Evolutionary conservation across 2,329 filamentous ascomycete genomes (phyloP).

Genomic region (Colletotrichum lindemuthianum): DNA sequence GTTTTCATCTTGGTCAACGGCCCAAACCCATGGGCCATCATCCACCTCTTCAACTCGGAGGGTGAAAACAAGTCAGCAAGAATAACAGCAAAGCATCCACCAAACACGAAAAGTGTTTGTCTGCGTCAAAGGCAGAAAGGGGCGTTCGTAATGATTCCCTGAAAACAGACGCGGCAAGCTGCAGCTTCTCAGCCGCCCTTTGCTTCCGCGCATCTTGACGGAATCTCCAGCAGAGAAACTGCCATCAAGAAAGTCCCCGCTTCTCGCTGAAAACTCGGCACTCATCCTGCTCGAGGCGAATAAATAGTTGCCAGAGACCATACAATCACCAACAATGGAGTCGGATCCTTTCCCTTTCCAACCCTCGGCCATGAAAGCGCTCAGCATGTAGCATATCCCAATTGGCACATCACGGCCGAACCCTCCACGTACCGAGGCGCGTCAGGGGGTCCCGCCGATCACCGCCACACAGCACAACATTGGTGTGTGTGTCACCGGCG

Average conservation of each 20-base stretch:
- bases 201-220: too few species aligned
- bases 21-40: conserved; percentile 7
- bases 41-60: not conserved
- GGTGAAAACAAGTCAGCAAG: too few species aligned
- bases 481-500: not conserved
- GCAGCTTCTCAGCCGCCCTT: too few species aligned
- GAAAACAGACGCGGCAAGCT: too few species aligned
- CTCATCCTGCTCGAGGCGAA: conserved; percentile 2
- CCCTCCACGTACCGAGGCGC: not conserved
- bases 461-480: conserved; percentile 1
- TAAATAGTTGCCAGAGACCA: not conserved
- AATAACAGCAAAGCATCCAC: too few species aligned
- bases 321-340: not conserved
- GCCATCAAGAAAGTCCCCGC: not conserved
- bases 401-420: conserved; percentile 4
- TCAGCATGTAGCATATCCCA: conserved; percentile 2
- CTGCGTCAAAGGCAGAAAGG: not conserved
- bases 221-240: too few species aligned
- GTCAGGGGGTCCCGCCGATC: conserved; percentile 3
- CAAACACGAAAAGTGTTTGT: too few species aligned
- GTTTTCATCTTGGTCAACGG: conserved; percentile 25
- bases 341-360: conserved; percentile 8
- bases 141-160: too few species aligned
- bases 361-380: conserved; percentile 14
- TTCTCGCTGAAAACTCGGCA: not conserved